Conservation (phyloP, 2,329 filamentous ascomycete genomes). For the Fusarium sp. region DNA sequence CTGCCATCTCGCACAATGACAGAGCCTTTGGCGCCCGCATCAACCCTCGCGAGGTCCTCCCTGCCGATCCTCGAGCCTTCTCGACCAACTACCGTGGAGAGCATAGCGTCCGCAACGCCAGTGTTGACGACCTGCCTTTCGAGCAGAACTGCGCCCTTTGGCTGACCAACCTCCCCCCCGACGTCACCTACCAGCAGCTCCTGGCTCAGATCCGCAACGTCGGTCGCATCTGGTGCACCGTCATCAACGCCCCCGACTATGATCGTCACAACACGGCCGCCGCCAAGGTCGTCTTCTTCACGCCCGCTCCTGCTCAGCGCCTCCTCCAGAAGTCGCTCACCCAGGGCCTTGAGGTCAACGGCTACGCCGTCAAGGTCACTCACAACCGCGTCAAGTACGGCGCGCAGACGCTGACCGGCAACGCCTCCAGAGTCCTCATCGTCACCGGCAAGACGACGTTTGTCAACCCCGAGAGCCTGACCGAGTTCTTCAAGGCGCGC, state of each 20-base stretch:
- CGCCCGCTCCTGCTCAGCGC: constrained; percentile 51
- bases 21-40: not conserved
- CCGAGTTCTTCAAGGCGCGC: constrained; percentile 54
- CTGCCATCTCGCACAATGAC: constrained; percentile 20
- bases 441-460: constrained; percentile 59
- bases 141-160: constrained; percentile 64
- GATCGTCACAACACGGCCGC: constrained; percentile 53
- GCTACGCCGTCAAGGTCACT: constrained; percentile 52
- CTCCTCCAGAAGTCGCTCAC: constrained; percentile 42
- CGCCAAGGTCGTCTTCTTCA: constrained; percentile 64
- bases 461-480: constrained; percentile 57
- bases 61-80: constrained; percentile 31
- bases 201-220: constrained; percentile 57
- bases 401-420: constrained; percentile 44
- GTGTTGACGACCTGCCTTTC: constrained; percentile 45
- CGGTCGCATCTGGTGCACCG: constrained; percentile 64
- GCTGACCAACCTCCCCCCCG: constrained; percentile 62
- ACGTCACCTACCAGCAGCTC: constrained; percentile 57
- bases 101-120: constrained; percentile 52
- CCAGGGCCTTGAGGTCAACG: constrained; percentile 52
- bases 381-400: constrained; percentile 63
- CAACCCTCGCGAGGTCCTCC: not conserved
- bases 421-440: constrained; percentile 61
- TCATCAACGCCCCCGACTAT: constrained; percentile 62
- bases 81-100: constrained; percentile 53